These are phyloP conservation scores for Penicillium griseofulvum DNA, from an alignment of 2,329 filamentous ascomycete species.

Conservation along the genomic window DNA sequence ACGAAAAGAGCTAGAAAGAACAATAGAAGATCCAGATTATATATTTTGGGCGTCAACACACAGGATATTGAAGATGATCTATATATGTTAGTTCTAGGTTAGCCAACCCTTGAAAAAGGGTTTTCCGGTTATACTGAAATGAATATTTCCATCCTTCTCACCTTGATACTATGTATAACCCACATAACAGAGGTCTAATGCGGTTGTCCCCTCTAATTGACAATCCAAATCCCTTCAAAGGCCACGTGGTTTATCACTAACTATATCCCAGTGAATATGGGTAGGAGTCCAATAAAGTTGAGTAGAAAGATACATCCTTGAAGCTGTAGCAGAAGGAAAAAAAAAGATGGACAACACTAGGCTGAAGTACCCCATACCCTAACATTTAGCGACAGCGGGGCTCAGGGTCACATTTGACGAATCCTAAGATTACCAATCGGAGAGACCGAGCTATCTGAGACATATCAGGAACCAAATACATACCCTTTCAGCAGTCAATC, in stretches of 20 bases:
- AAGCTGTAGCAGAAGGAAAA: too few relatives aligned
- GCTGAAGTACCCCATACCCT: too few relatives aligned
- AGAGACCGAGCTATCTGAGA: slow-evolving; percentile 1
- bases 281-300: neutral
- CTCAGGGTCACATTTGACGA: neutral
- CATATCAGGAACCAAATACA: neutral
- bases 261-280: too few relatives aligned
- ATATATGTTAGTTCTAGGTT: neutral
- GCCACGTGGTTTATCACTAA: neutral
- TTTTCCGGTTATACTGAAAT: too few relatives aligned
- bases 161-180: too few relatives aligned
- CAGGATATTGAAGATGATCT: neutral
- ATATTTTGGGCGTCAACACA: neutral
- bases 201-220: neutral
- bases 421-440: neutral
- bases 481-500: neutral
- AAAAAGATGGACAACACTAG: neutral
- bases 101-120: neutral
- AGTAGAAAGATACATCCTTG: neutral
- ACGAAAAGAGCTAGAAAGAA: neutral
- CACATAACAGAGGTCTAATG: neutral
- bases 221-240: neutral
- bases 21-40: neutral
- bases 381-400: neutral
- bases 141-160: neutral